Conservation (phyloP, 306 rosid species). For the Gleditsia sinensis region DNA sequence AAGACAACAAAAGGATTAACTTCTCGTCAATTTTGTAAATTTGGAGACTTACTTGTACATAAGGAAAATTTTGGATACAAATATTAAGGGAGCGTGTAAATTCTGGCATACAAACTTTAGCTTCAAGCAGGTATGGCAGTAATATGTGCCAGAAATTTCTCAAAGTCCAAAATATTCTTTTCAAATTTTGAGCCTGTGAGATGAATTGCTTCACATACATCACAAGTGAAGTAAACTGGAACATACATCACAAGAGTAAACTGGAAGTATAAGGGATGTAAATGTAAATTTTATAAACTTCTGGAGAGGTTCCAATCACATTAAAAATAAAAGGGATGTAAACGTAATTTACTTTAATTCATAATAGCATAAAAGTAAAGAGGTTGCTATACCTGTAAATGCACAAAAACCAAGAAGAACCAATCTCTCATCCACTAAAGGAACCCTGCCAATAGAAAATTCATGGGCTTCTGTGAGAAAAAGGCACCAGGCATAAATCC, state of each 20-base stretch:
- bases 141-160: conserved; percentile 16
- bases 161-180: not conserved
- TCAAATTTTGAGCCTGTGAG: not conserved
- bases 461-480: conserved; percentile 28
- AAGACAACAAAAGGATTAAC: too few species aligned
- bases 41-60: too few species aligned
- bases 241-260: too few species aligned
- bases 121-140: not conserved
- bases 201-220: conserved; percentile 3
- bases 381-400: conserved; percentile 56
- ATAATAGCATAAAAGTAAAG: not conserved
- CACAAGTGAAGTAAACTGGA: conserved; percentile 4
- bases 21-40: too few species aligned
- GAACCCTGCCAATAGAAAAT: conserved; percentile 60
- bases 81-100: too few species aligned
- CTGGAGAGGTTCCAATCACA: too few species aligned
- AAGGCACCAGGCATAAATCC: conserved; percentile 8
- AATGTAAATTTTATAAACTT: too few species aligned
- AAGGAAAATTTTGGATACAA: too few species aligned
- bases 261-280: too few species aligned
- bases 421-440: conserved; percentile 72
- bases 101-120: too few species aligned
- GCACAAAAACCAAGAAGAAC: conserved; percentile 80
- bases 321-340: too few species aligned
- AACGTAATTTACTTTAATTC: too few species aligned